Conservation (phyloP, 2,329 filamentous ascomycete species). For the Fusarium temperatum region DNA sequence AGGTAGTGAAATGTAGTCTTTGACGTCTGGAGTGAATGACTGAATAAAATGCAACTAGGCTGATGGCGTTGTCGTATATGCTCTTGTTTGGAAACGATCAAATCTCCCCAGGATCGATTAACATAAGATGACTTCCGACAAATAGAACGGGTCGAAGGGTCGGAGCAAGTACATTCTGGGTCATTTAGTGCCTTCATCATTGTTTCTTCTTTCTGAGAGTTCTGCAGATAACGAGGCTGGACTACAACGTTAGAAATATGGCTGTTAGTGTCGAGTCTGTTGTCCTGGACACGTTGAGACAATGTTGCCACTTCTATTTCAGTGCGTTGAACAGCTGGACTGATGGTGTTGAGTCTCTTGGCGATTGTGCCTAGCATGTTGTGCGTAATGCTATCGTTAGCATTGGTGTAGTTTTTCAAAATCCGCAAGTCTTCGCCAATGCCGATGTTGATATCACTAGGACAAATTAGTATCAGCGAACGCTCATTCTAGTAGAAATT, state of each 20-base stretch:
- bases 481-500: fast-evolving
- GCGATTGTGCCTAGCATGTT: neutral
- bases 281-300: fast-evolving
- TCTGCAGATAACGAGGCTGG: neutral
- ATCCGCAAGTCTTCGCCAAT: neutral
- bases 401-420: neutral
- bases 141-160: fast-evolving
- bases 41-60: neutral
- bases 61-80: neutral
- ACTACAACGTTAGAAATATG: no score
- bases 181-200: fast-evolving
- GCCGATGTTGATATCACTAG: neutral
- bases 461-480: no score
- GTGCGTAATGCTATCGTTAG: neutral
- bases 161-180: neutral
- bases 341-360: neutral
- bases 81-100: neutral
- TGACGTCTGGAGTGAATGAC: fast-evolving
- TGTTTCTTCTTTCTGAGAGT: neutral
- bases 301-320: fast-evolving
- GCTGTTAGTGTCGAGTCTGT: fast-evolving
- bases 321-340: fast-evolving
- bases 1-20: neutral
- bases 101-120: neutral
- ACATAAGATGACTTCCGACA: fast-evolving